A percentile compares a stretch with the other conserved stretches of the same genome.
phyloP scores from a whole-genome alignment of 2,329 filamentous ascomycete species.

The Talaromyces atroroseus region DNA sequence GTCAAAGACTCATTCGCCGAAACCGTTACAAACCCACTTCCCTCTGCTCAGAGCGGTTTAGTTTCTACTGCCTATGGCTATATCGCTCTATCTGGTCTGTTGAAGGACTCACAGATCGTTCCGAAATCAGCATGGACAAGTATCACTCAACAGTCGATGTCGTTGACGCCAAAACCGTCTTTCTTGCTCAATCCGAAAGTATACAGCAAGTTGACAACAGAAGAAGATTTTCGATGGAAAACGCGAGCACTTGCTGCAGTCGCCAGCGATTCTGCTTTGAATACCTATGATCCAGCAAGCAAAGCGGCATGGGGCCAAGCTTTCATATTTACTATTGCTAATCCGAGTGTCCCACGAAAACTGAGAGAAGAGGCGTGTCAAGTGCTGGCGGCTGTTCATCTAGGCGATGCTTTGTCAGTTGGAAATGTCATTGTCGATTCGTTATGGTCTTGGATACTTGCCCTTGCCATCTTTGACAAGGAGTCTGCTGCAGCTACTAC shows the following conservation, averaged over 20 bases:
- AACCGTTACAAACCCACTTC: constrained; percentile 67
- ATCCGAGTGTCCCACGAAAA: constrained; percentile 54
- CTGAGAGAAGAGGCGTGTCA: constrained; percentile 60
- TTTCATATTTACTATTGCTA: constrained; percentile 71
- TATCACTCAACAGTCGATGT: constrained; percentile 60
- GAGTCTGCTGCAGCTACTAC: constrained; percentile 64
- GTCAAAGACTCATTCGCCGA: constrained; percentile 66
- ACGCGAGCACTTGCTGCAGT: constrained; percentile 63
- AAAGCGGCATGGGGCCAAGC: constrained; percentile 74
- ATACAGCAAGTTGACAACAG: constrained; percentile 69
- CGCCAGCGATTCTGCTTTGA: constrained; percentile 50
- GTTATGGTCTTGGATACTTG: constrained; percentile 73
- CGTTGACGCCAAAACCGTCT: constrained; percentile 72
- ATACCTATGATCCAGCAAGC: constrained; percentile 42
- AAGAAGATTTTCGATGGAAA: constrained; percentile 76
- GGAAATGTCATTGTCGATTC: constrained; percentile 63
- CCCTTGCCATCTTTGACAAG: constrained; percentile 65
- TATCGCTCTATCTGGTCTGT: constrained; percentile 55
- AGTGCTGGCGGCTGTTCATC: constrained; percentile 61
- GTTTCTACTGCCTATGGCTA: constrained; percentile 73
- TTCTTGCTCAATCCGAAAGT: constrained; percentile 80
- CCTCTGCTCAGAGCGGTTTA: constrained; percentile 76
- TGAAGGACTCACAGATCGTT: constrained; percentile 50
- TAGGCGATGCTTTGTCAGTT: constrained; percentile 52
- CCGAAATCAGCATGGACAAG: constrained; percentile 33